Base-by-base conservation (phyloP, 805 yeast species). In the Sugiyamaella floridensis region DNA sequence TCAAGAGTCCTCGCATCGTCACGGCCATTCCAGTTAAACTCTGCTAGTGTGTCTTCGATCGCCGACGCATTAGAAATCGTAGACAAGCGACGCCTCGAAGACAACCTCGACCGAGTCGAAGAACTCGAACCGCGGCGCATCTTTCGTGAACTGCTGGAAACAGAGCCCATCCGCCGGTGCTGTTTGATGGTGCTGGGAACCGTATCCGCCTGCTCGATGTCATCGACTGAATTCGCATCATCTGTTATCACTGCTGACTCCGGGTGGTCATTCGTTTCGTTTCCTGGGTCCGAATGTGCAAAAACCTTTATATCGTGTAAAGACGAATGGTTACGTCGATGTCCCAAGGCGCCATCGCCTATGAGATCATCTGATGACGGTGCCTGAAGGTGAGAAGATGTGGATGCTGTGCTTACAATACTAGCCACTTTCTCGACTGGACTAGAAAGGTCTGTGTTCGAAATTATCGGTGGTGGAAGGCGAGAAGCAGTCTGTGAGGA, bases 1-100 rank as follows among this genome's bases (percentile, higher is more conserved):
- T 84, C 75, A 26, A 90, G 67, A 0, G 76, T 72, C 28, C 73
- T 76, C 8, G 87, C 77, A 56, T 81, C 84, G 62, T 86, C 95
- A 4, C 74, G 69, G 1, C 83, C 76, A 28, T 78, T 77, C 93
- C 96, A 92, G 32, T 82, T 80, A 19, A 89, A 76, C 55, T 86
- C 92, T 28, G 85, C 87, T 53, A 90, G 77, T 12, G 88, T 67
- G 55, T 87, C 95, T 47, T 82, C 84, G 29, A 76, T 72, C 1
- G 70, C 67, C 18, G 63, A 61, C 2, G 61, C 61, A 42, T 58
- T 55, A 2, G 58, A 51, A 11, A 48, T 37, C n/a, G 52, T 50
- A 8, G 61, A 54, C 11, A 56, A 49, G 9, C 45, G 22, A 20
- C 58, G 37, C 16, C 56, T 46, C 43, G 50, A 32, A 45, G 56